A percentile compares a stretch with the other conserved stretches of the same genome.
phyloP scores from a whole-genome alignment of 768 basidiomycete genomes.

The Tremella mesenterica region DNA sequence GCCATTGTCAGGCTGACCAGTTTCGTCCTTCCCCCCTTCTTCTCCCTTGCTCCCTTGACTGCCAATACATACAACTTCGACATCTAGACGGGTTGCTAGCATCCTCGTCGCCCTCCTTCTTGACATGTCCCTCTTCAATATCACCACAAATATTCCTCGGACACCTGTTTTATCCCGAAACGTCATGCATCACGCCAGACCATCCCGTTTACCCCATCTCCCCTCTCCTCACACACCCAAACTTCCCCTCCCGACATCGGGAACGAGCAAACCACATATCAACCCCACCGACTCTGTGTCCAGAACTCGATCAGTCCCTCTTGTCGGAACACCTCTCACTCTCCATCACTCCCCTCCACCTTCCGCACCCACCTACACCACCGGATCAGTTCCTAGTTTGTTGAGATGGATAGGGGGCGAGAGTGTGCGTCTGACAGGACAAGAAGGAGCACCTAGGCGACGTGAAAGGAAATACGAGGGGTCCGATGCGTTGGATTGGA shows the following conservation, averaged over 20 bases:
- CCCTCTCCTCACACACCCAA: conserved; percentile 31
- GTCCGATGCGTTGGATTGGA: conserved; percentile 12
- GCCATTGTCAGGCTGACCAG: too few species aligned
- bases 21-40: too few species aligned
- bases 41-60: too few species aligned
- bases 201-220: conserved; percentile 26
- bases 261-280: conserved; percentile 28
- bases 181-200: conserved; percentile 38
- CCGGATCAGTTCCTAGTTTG: conserved; percentile 31
- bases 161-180: too few species aligned
- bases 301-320: neutral
- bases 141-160: too few species aligned
- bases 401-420: conserved; percentile 33
- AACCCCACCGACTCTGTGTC: neutral
- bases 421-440: conserved; percentile 19
- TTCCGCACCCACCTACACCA: conserved; percentile 33
- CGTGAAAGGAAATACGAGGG: conserved; percentile 9
- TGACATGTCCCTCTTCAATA: too few species aligned
- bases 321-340: neutral
- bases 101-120: too few species aligned
- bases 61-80: too few species aligned
- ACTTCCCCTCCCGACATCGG: conserved; percentile 27
- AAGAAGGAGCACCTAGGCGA: conserved; percentile 25
- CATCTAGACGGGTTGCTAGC: too few species aligned
- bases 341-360: conserved; percentile 42